Evolutionary conservation across 164 flowering plant genomes (phyloP).

Genomic region (Protea cynaroides): DNA sequence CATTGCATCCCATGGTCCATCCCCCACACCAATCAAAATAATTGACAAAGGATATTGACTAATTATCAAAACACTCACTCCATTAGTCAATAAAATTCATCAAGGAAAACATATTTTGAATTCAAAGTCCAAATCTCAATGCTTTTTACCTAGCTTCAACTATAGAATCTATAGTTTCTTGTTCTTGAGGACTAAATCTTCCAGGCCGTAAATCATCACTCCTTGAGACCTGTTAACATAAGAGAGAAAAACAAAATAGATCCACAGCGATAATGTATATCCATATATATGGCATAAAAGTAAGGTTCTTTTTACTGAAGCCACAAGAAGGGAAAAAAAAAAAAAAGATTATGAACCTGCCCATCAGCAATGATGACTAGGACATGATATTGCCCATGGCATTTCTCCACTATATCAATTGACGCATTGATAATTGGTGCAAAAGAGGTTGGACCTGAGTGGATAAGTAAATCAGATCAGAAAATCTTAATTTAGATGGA

Average conservation of each 20-base stretch:
- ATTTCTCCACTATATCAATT: slow-evolving; percentile 71
- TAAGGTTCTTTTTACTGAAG: background rate
- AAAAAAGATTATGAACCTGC: slow-evolving; percentile 41
- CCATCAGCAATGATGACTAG: slow-evolving; percentile 94
- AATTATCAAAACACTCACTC: slow-evolving; percentile 9
- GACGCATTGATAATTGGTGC: slow-evolving; percentile 79
- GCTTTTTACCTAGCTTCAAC: slow-evolving; percentile 67
- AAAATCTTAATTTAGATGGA: background rate
- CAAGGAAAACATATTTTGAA: background rate
- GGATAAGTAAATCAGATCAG: background rate
- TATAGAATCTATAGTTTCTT: slow-evolving; percentile 63
- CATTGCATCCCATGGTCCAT: slow-evolving; percentile 98
- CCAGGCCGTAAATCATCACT: slow-evolving; percentile 45
- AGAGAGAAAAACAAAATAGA: background rate
- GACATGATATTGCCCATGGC: slow-evolving; percentile 73
- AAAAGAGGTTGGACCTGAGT: slow-evolving; percentile 85
- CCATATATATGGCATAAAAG: background rate
- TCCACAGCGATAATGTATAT: no score
- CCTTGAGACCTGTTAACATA: slow-evolving; percentile 53
- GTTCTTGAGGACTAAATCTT: slow-evolving; percentile 68
- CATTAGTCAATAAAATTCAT: background rate
- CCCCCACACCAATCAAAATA: slow-evolving; percentile 84
- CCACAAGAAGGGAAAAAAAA: no score
- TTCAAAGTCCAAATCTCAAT: background rate
- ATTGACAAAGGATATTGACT: slow-evolving; percentile 83